A percentile compares a stretch with the other conserved stretches of the same genome.
phyloP scores from a whole-genome alignment of 805 yeast genomes.

The Sugiyamaella boreocaroliniensis region DNA sequence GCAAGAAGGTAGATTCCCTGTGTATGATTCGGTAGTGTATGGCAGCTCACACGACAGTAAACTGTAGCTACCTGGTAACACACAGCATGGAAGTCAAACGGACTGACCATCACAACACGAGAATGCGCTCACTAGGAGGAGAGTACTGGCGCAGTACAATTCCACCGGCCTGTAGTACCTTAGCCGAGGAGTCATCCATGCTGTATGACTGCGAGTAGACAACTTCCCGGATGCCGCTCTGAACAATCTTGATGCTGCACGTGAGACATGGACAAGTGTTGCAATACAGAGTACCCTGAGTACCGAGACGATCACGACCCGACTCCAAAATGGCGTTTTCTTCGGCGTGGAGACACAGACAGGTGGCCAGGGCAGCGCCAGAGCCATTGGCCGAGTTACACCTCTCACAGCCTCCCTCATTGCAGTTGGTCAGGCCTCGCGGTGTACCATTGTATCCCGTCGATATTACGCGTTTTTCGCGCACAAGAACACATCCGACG shows the following conservation, averaged over 20 bases:
- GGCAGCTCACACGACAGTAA: not conserved
- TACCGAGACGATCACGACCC: conserved; percentile 77
- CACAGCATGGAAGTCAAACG: no score
- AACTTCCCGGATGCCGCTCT: conserved; percentile 83
- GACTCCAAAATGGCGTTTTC: conserved; percentile 93
- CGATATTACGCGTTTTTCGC: conserved; percentile 79
- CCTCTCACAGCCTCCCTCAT: conserved; percentile 90
- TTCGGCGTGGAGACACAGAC: conserved; percentile 94
- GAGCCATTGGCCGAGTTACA: conserved; percentile 65
- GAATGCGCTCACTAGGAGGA: conserved; percentile 32
- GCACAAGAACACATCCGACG: conserved; percentile 92
- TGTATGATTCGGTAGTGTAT: no score
- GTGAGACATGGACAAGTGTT: conserved; percentile 96
- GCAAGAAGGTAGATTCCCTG: not conserved
- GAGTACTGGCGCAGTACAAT: conserved; percentile 59
- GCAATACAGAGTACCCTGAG: conserved; percentile 66
- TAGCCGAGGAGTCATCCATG: conserved; percentile 76
- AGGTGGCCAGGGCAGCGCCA: conserved; percentile 69
- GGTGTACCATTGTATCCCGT: conserved; percentile 99
- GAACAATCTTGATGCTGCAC: conserved; percentile 91
- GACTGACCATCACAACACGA: not conserved
- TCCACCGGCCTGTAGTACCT: conserved; percentile 68
- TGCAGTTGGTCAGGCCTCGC: conserved; percentile 76
- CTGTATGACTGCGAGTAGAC: conserved; percentile 88
- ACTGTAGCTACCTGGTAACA: no score